Evolutionary conservation across 148 eudicot genomes (phyloP), one percentile per base, ranked within the genome.

Genomic region (Rhododendron ferrugineum): DNA sequence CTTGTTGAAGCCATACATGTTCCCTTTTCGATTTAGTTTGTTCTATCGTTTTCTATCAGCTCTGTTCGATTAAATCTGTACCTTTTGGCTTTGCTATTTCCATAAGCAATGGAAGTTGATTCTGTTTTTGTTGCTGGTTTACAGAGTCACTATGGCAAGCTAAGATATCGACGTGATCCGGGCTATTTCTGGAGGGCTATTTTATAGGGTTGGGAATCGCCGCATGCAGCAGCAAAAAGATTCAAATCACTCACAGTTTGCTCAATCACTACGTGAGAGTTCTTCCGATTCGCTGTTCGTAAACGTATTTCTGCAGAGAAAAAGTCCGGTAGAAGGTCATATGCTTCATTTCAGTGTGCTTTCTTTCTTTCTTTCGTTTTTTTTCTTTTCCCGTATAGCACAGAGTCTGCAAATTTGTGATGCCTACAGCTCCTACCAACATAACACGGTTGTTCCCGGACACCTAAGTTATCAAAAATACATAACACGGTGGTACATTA

Each of bases 281-380:
- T 73, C 85, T 73, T 36, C 82, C 80, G 44, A 54, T 83, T 60
- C 54, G 85, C 72, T 88, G 85, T 90, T 60, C 26, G 26, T 56
- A 22, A 23, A 6, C 0, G 73, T 26, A 66, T 23, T 64, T n/a
- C 26, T n/a, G 30, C 70, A 64, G 30, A 10, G 70, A 64, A 8
- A 64, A 32, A 86, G 82, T 85, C 80, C 84, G 73, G 82, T 85
- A 83, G 83, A 74, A 16, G 66, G 75, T 89, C 62, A 26, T 84
- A 37, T 86, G 83, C 89, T 89, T 89, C 88, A 82, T 88, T 87
- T 82, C 86, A 44, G 89, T 87, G 89, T 88, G 83, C 87, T 46
- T 86, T 80, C 86, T 83, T 78, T 60, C 79, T 46, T 46, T 46
- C 11, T 46, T 46, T 46, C 2, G 2, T 46, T 9, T 9, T 46